These are phyloP conservation scores for Blastobotrys illinoisensis DNA, from an alignment of 1,139 yeast species.

Conservation along the genomic window DNA sequence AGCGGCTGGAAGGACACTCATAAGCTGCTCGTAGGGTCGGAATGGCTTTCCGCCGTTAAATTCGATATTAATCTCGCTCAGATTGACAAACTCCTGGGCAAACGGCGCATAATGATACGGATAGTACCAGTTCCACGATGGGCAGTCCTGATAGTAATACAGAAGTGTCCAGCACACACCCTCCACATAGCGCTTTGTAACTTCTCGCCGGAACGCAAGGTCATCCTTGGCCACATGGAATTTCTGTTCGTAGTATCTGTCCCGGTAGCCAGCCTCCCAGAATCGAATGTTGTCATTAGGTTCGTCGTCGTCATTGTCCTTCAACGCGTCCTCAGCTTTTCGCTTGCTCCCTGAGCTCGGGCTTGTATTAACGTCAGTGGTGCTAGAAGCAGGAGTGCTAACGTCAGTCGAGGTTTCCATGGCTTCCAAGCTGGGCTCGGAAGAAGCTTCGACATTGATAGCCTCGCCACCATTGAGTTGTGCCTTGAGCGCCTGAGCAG, in stretches of 20 bases:
- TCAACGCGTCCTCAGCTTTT: constrained; percentile 10
- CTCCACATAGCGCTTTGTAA: constrained; percentile 75
- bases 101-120: constrained; percentile 98
- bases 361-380: constrained; percentile 4
- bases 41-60: constrained; percentile 78
- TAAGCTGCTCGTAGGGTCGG: constrained; percentile 89
- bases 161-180: constrained; percentile 94
- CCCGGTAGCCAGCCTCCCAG: constrained; percentile 84
- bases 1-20: constrained; percentile 97
- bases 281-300: constrained; percentile 55
- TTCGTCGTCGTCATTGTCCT: constrained; percentile 28
- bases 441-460: not conserved
- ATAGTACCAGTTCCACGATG: constrained; percentile 97
- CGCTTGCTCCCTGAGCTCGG: constrained; percentile 12
- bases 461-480: constrained; percentile 22
- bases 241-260: constrained; percentile 73
- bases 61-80: constrained; percentile 50
- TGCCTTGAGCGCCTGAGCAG: constrained; percentile 59
- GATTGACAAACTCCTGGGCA: constrained; percentile 74
- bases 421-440: constrained; percentile 26
- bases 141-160: constrained; percentile 96
- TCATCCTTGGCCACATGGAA: constrained; percentile 60
- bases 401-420: constrained; percentile 17
- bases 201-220: constrained; percentile 51
- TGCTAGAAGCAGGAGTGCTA: constrained; percentile 5